Base-by-base conservation (phyloP, 306 rosid genomes). In the Sechiopsis laciniata region DNA sequence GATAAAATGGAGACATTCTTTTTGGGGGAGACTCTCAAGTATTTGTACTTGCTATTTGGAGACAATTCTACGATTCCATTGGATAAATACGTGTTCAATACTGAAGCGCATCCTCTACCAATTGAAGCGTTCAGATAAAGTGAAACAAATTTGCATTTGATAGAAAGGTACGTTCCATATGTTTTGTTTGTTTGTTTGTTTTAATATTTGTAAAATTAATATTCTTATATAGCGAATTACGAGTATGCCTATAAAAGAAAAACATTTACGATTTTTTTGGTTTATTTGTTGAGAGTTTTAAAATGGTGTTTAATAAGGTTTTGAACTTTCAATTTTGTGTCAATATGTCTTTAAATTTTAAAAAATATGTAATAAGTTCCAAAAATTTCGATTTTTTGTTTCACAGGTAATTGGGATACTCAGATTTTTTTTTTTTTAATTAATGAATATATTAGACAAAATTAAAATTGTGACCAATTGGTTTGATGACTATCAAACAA, bases 1-100 rank as follows among this genome's bases (percentile, higher is more conserved):
- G 97, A 94, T 86, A 94, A 94, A 81, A 94, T 91, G 99, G 99
- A 94, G 85, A 94, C 99, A 3, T 94, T 91, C 88, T 94, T 94
- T 83, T 77, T 94, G 72, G 99, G 99, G 55, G 99, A 94, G 87
- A 94, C 99, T 7, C 95, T 94, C 26, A 94, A 94, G 83, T 94
- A 94, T 78, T 74, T 94, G 66, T 94, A 94, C 83, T 89, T 94
- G 82, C 89, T 94, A 61, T 94, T 94, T 73, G 88, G 84, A 59
- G 85, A 94, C 53, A 86, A 77, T 84, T 89, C 99, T 32, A 76
- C 74, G 74, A 73, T 94, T 80, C 96, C 99, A 3, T 65, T 94
- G 89, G 97, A 91, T 83, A 86, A 89, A 77, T 94, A 78, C 80
- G 89, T 94, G 69, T 94, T 94, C 76, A 94, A 94, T 84, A 68